Conservation (phyloP, 2,329 filamentous ascomycete species). For the Chalaropsis ovoidea region DNA sequence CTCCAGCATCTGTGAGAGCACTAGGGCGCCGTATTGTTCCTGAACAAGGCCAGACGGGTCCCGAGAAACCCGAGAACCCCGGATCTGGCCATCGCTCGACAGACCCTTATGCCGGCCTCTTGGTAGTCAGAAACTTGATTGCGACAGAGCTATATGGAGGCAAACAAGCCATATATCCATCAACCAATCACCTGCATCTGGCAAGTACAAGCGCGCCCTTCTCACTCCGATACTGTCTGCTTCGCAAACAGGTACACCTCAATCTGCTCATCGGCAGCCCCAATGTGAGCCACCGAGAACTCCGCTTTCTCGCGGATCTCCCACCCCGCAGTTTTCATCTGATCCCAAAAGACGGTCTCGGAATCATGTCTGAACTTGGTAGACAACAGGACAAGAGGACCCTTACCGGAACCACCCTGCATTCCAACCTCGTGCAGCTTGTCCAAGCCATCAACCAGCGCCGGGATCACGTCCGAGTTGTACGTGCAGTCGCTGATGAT, state of each 20-base stretch:
- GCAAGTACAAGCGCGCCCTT: neutral
- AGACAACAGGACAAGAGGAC: conserved; percentile 41
- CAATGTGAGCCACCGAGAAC: conserved; percentile 40
- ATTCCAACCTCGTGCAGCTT: conserved; percentile 36
- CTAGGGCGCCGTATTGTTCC: too few species aligned
- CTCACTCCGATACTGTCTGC: neutral
- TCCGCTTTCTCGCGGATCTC: conserved; percentile 34
- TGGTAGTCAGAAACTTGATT: neutral
- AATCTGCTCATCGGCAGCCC: conserved; percentile 38
- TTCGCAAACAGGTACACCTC: conserved; percentile 44
- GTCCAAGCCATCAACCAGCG: conserved; percentile 44
- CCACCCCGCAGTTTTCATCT: conserved; percentile 42
- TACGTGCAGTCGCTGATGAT: conserved; percentile 53
- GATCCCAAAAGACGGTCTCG: conserved; percentile 40
- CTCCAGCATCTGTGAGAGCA: neutral
- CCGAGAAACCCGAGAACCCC: neutral
- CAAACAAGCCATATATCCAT: neutral
- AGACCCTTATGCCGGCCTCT: neutral
- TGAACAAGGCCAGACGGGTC: neutral
- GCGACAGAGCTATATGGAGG: neutral
- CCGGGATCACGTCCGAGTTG: conserved; percentile 47
- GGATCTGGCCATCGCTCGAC: neutral
- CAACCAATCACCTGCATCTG: neutral
- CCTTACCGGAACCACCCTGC: conserved; percentile 25
- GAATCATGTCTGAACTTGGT: conserved; percentile 49